phyloP scores from a whole-genome alignment of 73 alveolate genomes.

The Urostyla sp. region DNA sequence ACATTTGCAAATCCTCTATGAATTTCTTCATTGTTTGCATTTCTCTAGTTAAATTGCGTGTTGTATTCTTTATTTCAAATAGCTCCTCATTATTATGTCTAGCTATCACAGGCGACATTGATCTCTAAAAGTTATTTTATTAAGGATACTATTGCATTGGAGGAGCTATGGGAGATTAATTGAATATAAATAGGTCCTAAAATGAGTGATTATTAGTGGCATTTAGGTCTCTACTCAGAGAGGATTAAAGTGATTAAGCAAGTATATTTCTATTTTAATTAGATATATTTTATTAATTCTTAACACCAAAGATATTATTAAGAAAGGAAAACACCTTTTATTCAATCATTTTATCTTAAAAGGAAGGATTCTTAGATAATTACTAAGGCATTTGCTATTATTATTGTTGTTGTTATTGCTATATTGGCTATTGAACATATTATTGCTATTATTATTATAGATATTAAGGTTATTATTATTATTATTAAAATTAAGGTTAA shows the following conservation, averaged over 20 bases:
- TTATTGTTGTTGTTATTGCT: neutral
- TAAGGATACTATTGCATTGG: neutral
- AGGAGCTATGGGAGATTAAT: slow-evolving; percentile 36
- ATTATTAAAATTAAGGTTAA: neutral
- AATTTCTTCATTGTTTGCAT: slow-evolving; percentile 57
- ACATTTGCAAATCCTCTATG: slow-evolving; percentile 59
- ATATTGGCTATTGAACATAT: neutral
- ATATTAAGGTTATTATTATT: neutral
- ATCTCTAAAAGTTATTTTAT: neutral
- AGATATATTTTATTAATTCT: neutral
- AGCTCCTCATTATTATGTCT: slow-evolving; percentile 6
- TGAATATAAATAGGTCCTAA: neutral
- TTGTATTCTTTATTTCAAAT: slow-evolving; percentile 24
- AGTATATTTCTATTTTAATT: neutral
- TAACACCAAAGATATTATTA: neutral
- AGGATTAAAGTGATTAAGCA: neutral
- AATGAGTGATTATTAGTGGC: neutral
- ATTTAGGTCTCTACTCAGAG: slow-evolving; percentile 5
- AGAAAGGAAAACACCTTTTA: slow-evolving; percentile 16
- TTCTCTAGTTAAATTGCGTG: slow-evolving; percentile 12
- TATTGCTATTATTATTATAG: neutral
- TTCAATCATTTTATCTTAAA: slow-evolving; percentile 32
- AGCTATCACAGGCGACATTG: slow-evolving; percentile 23
- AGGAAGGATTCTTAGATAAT: neutral
- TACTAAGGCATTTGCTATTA: neutral